phyloP scores from a whole-genome alignment of 306 rosid genomes.

The Geum urbanum region DNA sequence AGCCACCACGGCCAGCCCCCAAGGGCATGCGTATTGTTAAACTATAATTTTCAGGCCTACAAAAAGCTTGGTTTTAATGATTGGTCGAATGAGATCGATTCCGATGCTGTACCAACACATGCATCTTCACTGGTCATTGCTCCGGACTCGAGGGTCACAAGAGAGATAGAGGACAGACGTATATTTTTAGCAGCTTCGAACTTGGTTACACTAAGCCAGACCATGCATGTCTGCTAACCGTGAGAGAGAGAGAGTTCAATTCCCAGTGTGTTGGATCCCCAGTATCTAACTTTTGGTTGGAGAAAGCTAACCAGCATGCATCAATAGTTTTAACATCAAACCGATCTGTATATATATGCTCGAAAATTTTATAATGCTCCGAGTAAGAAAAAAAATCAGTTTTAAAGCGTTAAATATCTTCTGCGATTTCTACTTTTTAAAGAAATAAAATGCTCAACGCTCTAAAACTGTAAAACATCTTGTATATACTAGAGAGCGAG shows the following conservation, averaged over 20 bases:
- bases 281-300: too few relatives aligned
- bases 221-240: not conserved
- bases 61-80: not conserved
- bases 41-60: too few relatives aligned
- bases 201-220: not conserved
- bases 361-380: too few relatives aligned
- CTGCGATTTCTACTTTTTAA: too few relatives aligned
- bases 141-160: not conserved
- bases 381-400: too few relatives aligned
- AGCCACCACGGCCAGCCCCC: not conserved
- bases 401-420: too few relatives aligned
- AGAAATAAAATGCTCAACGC: too few relatives aligned
- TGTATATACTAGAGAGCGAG: too few relatives aligned
- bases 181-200: not conserved
- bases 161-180: not conserved
- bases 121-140: not conserved
- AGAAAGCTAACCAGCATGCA: not conserved
- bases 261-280: not conserved
- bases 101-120: conserved; percentile 5
- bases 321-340: not conserved
- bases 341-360: not conserved
- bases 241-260: not conserved
- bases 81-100: not conserved
- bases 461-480: too few relatives aligned
- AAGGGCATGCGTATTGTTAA: not conserved